phyloP scores from a whole-genome alignment of 2,329 filamentous ascomycete genomes.

The Fusarium bactridioides region DNA sequence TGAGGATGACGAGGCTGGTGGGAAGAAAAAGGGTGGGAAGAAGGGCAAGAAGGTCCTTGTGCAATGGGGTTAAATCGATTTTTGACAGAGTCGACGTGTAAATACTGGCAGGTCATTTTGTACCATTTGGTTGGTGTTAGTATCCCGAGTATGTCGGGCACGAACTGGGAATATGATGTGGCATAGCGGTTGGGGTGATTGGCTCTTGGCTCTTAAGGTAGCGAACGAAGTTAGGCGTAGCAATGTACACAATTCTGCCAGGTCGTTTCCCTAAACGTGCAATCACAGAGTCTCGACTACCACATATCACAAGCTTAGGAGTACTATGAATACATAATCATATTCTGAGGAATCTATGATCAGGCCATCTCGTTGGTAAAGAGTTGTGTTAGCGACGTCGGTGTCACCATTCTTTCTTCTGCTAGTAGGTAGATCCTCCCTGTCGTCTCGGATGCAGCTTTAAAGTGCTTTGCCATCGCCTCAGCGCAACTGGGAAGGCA shows the following conservation, averaged over 20 bases:
- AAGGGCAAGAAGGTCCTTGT: conserved; percentile 70
- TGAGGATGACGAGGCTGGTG: conserved; percentile 41
- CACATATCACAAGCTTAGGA: neutral
- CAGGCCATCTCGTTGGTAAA: neutral
- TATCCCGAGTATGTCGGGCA: neutral
- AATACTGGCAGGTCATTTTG: neutral
- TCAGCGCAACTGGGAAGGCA: neutral
- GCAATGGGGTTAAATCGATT: conserved; percentile 62
- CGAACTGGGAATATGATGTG: neutral
- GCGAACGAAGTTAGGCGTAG: neutral
- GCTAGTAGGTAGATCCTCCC: neutral
- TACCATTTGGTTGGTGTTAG: neutral
- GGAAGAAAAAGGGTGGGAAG: conserved; percentile 64
- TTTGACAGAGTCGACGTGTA: neutral
- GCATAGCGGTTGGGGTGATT: neutral
- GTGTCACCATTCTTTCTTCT: neutral
- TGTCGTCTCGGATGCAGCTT: neutral
- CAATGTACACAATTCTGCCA: neutral
- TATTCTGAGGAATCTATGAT: neutral
- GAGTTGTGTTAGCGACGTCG: neutral
- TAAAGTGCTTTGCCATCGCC: neutral
- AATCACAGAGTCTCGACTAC: too few species aligned
- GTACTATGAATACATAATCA: neutral
- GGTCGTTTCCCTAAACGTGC: neutral
- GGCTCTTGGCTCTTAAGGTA: neutral